These are phyloP conservation scores for Tricholomella constricta DNA, from an alignment of 768 basidiomycete genomes.

Conservation along the genomic window DNA sequence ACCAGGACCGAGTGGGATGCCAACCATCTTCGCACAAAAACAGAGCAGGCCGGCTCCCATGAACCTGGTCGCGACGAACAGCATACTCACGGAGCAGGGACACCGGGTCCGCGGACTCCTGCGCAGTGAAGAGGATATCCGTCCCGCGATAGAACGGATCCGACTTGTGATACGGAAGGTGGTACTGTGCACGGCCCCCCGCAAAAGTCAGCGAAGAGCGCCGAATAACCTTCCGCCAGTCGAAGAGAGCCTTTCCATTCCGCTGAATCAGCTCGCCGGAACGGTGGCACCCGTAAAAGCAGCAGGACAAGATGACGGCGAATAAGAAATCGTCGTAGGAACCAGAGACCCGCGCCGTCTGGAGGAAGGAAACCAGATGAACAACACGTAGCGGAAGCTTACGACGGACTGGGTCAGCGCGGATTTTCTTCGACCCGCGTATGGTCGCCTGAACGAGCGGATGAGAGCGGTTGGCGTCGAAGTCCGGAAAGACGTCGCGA, in stretches of 20 bases:
- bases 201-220: neutral
- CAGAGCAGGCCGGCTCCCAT: slow-evolving; percentile 13
- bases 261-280: slow-evolving; percentile 23
- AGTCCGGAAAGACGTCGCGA: slow-evolving; percentile 23
- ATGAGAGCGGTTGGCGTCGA: slow-evolving; percentile 17
- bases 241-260: slow-evolving; percentile 7
- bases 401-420: neutral
- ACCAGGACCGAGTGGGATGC: slow-evolving; percentile 22
- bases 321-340: slow-evolving; percentile 15
- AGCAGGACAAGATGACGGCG: slow-evolving; percentile 16
- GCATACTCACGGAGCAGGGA: slow-evolving; percentile 16
- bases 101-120: slow-evolving; percentile 21
- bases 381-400: neutral
- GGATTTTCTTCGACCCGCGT: slow-evolving; percentile 13
- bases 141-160: slow-evolving; percentile 29
- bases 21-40: slow-evolving; percentile 23
- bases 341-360: neutral
- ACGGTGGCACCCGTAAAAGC: slow-evolving; percentile 30
- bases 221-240: slow-evolving; percentile 31
- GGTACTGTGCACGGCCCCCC: slow-evolving; percentile 11
- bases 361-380: neutral
- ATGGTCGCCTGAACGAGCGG: slow-evolving; percentile 21
- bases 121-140: slow-evolving; percentile 19
- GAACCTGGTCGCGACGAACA: slow-evolving; percentile 10
- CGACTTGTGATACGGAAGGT: slow-evolving; percentile 31